These are phyloP conservation scores for Mycotypha africana DNA, from an alignment of 371 early-diverging fungal species.

Conservation along the genomic window DNA sequence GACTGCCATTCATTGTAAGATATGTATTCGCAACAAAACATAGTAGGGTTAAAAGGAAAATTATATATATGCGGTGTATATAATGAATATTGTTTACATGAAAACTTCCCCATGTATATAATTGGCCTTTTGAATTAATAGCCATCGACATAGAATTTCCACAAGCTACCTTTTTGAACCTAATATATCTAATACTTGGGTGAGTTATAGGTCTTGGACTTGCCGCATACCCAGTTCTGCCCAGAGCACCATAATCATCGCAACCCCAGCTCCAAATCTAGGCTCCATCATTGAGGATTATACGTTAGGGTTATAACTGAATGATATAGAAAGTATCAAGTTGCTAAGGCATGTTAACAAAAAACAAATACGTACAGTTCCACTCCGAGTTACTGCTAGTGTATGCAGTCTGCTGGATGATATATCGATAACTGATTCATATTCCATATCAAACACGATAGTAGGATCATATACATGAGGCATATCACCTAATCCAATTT, in stretches of 20 bases:
- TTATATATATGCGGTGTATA: neutral
- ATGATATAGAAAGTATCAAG: no score
- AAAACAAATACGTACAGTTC: no score
- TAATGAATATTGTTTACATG: conserved; percentile 35
- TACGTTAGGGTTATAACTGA: no score
- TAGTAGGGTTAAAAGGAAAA: no score
- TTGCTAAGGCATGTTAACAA: neutral
- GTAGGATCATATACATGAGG: conserved; percentile 64
- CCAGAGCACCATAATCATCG: conserved; percentile 95
- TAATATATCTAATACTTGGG: conserved; percentile 51
- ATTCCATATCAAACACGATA: conserved; percentile 57
- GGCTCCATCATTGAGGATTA: no score
- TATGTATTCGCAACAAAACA: no score
- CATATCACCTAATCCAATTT: conserved; percentile 85
- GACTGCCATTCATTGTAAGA: neutral
- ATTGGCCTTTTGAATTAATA: conserved; percentile 72
- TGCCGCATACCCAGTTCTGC: conserved; percentile 75
- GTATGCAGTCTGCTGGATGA: conserved; percentile 85
- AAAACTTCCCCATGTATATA: conserved; percentile 96
- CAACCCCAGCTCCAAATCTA: conserved; percentile 93
- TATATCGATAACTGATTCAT: conserved; percentile 63
- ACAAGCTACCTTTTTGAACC: conserved; percentile 80
- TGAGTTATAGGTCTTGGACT: conserved; percentile 53
- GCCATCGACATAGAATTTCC: conserved; percentile 91
- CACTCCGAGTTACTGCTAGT: conserved; percentile 67